Evolutionary conservation across 1,139 yeast species (phyloP), one percentile per base, ranked within the genome.

Genomic region (Pichia sp.): DNA sequence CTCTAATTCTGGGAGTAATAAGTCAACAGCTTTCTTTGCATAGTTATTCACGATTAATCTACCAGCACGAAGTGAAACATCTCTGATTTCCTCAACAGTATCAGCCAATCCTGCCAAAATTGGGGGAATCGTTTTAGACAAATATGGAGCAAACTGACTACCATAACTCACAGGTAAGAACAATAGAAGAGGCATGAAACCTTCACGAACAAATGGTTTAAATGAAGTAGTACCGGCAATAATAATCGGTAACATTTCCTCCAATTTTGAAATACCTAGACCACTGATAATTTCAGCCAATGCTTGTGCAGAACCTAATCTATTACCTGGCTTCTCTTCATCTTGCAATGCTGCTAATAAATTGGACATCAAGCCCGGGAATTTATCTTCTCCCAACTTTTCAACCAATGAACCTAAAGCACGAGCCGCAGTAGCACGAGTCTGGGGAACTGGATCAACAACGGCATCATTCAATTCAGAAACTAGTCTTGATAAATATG

Each of bases 391-490:
- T 57, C 99, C 99, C 48, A 95, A 77, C 70, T 92, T 93, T 70
- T 93, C 98, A 52, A 93, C 97, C 63, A 95, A 77, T 0, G 97
- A 91, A 61, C 99, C 99, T 56, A 95, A 76, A 0, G 99, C 99
- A 73, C 97, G 85, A 30, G 97, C 93, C 30, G 98, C 99, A 40
- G 97, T 95, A 2, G 98, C 95, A 70, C 99, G 83, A 0, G 99
- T 93, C 47, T 87, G 89, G 41, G 99, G 97, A 51, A 95, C 99
- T 1, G 99, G 99, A 66, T 95, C 99, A 55, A 95, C 97, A 96
- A 95, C 92, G 1, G 98, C 96, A 46, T 80, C 77, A 69, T 93
- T 97, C 58, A 95, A 80, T 64, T 91, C 97, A 14, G 82, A 79
- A 48, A 92, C 86, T 63, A 95, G 76, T 50, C 83, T 80, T 30